Evolutionary conservation across 148 eudicot species (phyloP).

Genomic region (Cornus controversa): DNA sequence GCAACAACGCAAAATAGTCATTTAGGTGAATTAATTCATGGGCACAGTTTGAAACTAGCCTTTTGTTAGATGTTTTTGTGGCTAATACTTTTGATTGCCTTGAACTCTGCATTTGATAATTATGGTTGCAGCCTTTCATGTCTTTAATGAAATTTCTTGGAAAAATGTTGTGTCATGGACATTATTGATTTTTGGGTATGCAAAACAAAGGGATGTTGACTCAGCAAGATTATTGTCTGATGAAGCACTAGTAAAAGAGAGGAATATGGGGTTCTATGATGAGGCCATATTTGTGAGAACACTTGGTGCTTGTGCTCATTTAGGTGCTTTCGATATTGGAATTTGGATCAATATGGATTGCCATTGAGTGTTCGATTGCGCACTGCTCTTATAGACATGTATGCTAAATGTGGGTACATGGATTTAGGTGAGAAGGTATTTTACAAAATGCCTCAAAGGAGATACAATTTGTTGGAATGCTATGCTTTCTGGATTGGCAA

Average conservation of each 20-base stretch:
- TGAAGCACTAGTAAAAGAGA: conserved; percentile 29
- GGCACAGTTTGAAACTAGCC: conserved; percentile 29
- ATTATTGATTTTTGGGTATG: conserved; percentile 33
- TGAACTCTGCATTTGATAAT: conserved; percentile 10
- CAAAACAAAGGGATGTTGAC: conserved; percentile 25
- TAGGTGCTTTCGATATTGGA: conserved; percentile 36
- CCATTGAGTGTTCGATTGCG: conserved; percentile 16
- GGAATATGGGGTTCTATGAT: conserved; percentile 37
- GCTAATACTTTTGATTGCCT: conserved; percentile 30
- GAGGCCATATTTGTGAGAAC: conserved; percentile 29
- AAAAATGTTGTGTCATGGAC: conserved; percentile 34
- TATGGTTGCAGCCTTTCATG: conserved; percentile 21
- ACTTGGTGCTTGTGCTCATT: conserved; percentile 34
- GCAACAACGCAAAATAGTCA: conserved; percentile 12
- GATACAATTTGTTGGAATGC: conserved; percentile 37
- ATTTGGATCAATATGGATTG: conserved; percentile 16
- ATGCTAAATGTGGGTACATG: conserved; percentile 35
- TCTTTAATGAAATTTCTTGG: conserved; percentile 22
- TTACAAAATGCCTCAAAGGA: conserved; percentile 26
- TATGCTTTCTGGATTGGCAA: conserved; percentile 32
- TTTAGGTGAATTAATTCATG: conserved; percentile 27
- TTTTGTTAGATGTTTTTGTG: conserved; percentile 22
- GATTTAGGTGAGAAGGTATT: conserved; percentile 35
- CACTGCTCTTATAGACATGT: conserved; percentile 37
- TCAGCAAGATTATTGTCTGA: conserved; percentile 37